Base-by-base conservation (phyloP, 805 yeast genomes). In the Jamesozyma gamospora region DNA sequence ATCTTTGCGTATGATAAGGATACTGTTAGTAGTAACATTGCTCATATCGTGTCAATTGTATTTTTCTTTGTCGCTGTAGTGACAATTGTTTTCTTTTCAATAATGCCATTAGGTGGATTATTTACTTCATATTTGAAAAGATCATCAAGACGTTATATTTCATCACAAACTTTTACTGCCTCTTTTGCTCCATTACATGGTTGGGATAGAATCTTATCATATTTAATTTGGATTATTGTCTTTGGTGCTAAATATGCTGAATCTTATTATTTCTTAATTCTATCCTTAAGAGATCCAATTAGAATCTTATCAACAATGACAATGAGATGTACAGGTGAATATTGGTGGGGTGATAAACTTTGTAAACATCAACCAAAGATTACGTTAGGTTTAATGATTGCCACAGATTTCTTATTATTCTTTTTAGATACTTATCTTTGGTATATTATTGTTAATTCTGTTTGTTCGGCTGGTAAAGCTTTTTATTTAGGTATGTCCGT, bases 361-460 rank as follows among this genome's bases (percentile, higher is more conserved):
- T 92, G 98, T 71, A 69, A 65, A 46, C 84, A 82, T 43, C 98
- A 92, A 67, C 82, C 94, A 19, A 81, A 76, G 59, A 78, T 92
- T 56, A 87, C 86, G 28, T 71, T 92, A 60, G 96, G 94, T 59
- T 70, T 92, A 68, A 90, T 92, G 95, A 78, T 75, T 53, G 77
- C 82, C 44, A 90, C 95, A 37, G 98, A 92, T 67, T 70, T 92
- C 72, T 71, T 92, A 55, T 74, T 92, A 67, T 92, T 90, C 82
- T 92, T 92, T 79, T 74, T 92, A 72, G 98, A 92, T 81, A 85
- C 97, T 45, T 92, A 86, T 65, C 76, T 92, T 82, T 92, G 98
- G 98, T 92, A 90, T 74, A 88, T 92, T 71, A 71, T 92, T 53
- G 78, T 83, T 64, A 92, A 88, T 77, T 82, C 95, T 66, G 76